These are phyloP conservation scores for Rhizopogon sp. DNA, from an alignment of 768 basidiomycete genomes.

Conservation along the genomic window DNA sequence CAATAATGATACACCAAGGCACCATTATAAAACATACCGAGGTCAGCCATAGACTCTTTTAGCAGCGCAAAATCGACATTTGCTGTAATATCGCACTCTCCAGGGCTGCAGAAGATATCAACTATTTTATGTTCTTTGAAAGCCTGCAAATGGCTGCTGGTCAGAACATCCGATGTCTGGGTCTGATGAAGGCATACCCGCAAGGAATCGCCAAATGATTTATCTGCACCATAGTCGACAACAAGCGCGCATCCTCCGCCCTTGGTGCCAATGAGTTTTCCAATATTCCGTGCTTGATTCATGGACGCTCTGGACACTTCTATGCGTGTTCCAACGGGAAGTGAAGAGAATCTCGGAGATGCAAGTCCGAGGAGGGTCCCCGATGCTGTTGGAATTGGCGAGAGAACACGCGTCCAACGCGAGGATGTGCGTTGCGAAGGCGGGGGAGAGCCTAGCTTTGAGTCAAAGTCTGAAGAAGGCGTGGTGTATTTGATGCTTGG, in stretches of 20 bases:
- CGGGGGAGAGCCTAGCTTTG: not conserved
- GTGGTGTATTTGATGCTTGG: slow-evolving; percentile 27
- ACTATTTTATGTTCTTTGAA: slow-evolving; percentile 86
- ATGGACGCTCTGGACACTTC: slow-evolving; percentile 78
- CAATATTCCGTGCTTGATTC: slow-evolving; percentile 63
- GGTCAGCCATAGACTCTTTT: slow-evolving; percentile 63
- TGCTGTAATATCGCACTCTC: slow-evolving; percentile 88
- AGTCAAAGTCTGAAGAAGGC: slow-evolving; percentile 13
- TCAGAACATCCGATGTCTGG: not conserved
- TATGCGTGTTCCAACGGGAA: slow-evolving; percentile 67
- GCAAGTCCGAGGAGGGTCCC: slow-evolving; percentile 55
- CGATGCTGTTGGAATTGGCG: slow-evolving; percentile 49
- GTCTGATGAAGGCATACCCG: slow-evolving; percentile 51
- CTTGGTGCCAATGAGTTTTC: slow-evolving; percentile 45
- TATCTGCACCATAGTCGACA: slow-evolving; percentile 83
- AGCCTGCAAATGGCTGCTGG: slow-evolving; percentile 45
- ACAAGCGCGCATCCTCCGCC: slow-evolving; percentile 64
- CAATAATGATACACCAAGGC: slow-evolving; percentile 4
- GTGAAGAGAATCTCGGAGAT: slow-evolving; percentile 61
- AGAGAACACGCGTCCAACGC: slow-evolving; percentile 62
- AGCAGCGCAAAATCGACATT: slow-evolving; percentile 95
- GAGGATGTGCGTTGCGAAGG: slow-evolving; percentile 16
- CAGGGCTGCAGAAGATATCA: slow-evolving; percentile 80
- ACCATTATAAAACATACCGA: slow-evolving; percentile 40
- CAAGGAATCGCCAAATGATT: slow-evolving; percentile 68